Evolutionary conservation across 202 grass and related monocot genomes (phyloP).

Genomic region (Dendrocalamus latiflorus): DNA sequence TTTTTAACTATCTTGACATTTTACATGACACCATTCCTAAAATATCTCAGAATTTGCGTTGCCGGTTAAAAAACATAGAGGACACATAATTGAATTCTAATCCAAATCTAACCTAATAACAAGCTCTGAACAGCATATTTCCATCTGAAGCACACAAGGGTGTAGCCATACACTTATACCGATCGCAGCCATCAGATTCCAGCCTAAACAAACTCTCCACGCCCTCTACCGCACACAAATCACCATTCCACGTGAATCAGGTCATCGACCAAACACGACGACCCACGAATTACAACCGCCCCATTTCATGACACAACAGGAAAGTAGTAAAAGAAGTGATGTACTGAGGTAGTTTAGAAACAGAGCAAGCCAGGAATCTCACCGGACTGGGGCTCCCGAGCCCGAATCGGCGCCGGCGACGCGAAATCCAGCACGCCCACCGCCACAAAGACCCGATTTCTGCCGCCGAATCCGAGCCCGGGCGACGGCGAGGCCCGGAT

Average conservation of each 20-base stretch:
- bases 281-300: neutral
- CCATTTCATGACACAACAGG: neutral
- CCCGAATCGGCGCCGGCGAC: slow-evolving; percentile 35
- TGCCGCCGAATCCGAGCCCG: slow-evolving; percentile 20
- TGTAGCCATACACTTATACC: neutral
- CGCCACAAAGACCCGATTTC: neutral
- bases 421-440: slow-evolving; percentile 41
- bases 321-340: neutral
- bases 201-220: neutral
- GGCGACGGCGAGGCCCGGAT: slow-evolving; percentile 40
- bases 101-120: neutral
- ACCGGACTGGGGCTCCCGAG: slow-evolving; percentile 29
- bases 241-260: neutral
- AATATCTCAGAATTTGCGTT: neutral
- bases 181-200: slow-evolving; percentile 4
- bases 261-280: neutral
- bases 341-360: neutral
- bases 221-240: neutral
- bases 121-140: neutral
- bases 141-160: neutral
- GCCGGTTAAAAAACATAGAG: neutral
- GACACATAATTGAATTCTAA: neutral
- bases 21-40: neutral
- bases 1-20: neutral
- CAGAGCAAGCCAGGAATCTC: neutral